Percentiles rank a stretch among this genome's conserved stretches.
These are phyloP conservation scores for Botrytis tulipae DNA, from an alignment of 2,329 filamentous ascomycete species.

Conservation along the genomic window DNA sequence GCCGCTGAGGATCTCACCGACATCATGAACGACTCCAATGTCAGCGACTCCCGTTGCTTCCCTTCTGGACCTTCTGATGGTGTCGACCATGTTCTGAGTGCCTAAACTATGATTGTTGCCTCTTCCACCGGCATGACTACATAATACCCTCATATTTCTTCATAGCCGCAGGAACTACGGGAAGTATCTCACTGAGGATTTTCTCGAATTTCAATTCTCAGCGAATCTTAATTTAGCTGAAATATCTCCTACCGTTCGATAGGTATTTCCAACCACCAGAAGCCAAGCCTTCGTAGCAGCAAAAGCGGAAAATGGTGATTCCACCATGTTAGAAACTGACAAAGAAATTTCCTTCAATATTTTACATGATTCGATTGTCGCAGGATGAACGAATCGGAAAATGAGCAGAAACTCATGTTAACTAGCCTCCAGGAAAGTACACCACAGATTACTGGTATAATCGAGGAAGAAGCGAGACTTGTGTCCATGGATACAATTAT, in stretches of 20 bases:
- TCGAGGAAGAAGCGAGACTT: constrained; percentile 40
- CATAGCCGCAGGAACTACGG: constrained; percentile 44
- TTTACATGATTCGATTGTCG: constrained; percentile 52
- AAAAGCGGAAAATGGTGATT: not conserved
- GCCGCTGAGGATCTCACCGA: not conserved
- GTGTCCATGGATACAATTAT: constrained; percentile 43
- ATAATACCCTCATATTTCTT: constrained; percentile 47
- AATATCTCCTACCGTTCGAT: constrained; percentile 27
- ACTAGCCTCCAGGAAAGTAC: constrained; percentile 45
- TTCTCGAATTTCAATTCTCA: constrained; percentile 42
- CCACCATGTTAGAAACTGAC: not conserved
- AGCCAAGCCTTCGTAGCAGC: constrained; percentile 30
- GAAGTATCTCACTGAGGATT: constrained; percentile 39
- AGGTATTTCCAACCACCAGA: constrained; percentile 30
- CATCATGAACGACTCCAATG: not conserved
- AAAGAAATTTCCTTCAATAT: constrained; percentile 21
- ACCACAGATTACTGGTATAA: constrained; percentile 36
- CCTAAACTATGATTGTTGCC: too few species aligned
- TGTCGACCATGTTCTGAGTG: too few species aligned
- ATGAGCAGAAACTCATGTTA: constrained; percentile 45
- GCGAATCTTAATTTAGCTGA: constrained; percentile 24
- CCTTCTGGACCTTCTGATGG: not conserved
- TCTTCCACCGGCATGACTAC: too few species aligned
- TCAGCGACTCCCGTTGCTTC: not conserved
- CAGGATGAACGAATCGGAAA: constrained; percentile 43